phyloP scores from a whole-genome alignment of 495 filamentous ascomycete species.

The Evernia prunastri region DNA sequence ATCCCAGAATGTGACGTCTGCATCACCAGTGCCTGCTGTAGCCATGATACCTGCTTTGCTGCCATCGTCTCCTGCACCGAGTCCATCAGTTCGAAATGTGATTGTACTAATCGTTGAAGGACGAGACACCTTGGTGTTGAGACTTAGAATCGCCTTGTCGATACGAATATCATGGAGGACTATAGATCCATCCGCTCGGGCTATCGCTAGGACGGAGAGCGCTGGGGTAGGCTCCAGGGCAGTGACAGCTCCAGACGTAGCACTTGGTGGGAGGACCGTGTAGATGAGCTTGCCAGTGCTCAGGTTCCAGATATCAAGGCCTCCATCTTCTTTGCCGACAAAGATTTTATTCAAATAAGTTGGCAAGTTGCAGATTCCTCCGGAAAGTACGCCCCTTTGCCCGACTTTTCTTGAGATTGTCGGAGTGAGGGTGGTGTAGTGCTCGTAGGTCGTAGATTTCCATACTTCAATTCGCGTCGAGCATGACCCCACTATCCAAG shows the following conservation, averaged over 20 bases:
- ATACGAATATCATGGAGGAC: conserved; percentile 73
- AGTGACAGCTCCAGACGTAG: conserved; percentile 65
- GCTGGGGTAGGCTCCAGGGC: conserved; percentile 76
- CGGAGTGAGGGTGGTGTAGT: conserved; percentile 75
- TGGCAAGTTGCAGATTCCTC: conserved; percentile 72
- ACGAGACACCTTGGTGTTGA: conserved; percentile 52
- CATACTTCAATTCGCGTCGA: conserved; percentile 74
- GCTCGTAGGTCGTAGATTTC: conserved; percentile 75
- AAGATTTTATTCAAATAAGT: conserved; percentile 96
- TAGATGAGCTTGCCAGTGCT: conserved; percentile 84
- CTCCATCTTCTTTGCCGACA: conserved; percentile 76
- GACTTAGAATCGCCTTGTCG: conserved; percentile 59
- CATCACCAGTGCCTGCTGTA: conserved; percentile 60
- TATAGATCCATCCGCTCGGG: conserved; percentile 71
- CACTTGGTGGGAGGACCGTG: conserved; percentile 64
- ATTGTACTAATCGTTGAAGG: conserved; percentile 65
- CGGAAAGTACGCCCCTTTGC: conserved; percentile 56
- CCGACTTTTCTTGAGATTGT: conserved; percentile 36
- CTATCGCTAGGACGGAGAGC: conserved; percentile 79
- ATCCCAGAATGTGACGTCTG: conserved; percentile 94
- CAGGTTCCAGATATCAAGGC: conserved; percentile 94
- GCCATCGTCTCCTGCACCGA: conserved; percentile 84
- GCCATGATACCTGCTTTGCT: conserved; percentile 78
- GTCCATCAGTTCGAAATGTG: conserved; percentile 84
- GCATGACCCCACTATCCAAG: conserved; percentile 83